Evolutionary conservation across 2,329 filamentous ascomycete genomes (phyloP), one percentile per base, ranked within the genome.

Genomic region (Ophiostoma sp.): DNA sequence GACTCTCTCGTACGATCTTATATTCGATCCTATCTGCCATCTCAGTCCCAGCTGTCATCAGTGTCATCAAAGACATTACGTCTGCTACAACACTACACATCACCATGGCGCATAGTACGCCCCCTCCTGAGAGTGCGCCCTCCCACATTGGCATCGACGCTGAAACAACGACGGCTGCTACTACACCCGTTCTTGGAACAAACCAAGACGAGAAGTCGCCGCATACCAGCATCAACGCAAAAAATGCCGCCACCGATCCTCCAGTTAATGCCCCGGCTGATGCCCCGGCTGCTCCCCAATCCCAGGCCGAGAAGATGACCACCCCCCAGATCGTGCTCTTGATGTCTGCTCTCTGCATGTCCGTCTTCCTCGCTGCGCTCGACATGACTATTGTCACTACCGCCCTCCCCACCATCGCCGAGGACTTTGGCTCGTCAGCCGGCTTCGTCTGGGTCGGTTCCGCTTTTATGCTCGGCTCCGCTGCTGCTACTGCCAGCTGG

Each of bases 361-460:
- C 75, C 9, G 72, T 85, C 18, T 84, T 85, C 75, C 79, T 86
- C 45, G 83, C 83, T 1, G 83, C 84, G 0, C 78, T 86, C 66
- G 84, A 86, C 73, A 78, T 82, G 66, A 89, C 87, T 42, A 87
- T 90, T 74, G 81, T 91, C 72, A 83, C 88, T 11, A 90, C 88
- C 0, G 86, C 88, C 5, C 81, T 90, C 5, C 88, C 89, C 0
- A 87, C 86, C 14, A 90, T 91, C 71, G 82, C 85, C 5, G 77
- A 78, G 45, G 81, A 89, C 70, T 85, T 93, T 70, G 75, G 86
- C 62, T 90, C 89, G 5, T 85, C 85, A 3, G 80, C 84, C 16
- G 90, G 89, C 38, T 93, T 93, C 77, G 85, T 88, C 66, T 93
- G 90, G 91, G 88, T 94, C 70, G 90, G 90, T 14, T 87, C 85